A percentile compares a stretch with the other conserved stretches of the same genome.
phyloP scores from a whole-genome alignment of 306 rosid genomes.

The Mucuna pruriens region DNA sequence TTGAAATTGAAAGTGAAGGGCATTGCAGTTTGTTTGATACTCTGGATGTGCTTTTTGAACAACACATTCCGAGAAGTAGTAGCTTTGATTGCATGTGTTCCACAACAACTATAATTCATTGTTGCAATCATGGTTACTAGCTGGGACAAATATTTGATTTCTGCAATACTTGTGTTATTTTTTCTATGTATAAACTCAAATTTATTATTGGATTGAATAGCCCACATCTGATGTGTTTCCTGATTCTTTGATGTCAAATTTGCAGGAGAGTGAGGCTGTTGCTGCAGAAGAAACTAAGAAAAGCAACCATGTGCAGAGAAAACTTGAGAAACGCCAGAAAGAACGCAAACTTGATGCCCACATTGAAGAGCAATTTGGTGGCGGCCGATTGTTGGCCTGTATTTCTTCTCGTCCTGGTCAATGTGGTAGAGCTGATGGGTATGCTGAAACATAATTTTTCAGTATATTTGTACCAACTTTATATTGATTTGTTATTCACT shows the following conservation, averaged over 20 bases:
- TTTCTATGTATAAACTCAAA: background rate
- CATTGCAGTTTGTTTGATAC: background rate
- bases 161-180: background rate
- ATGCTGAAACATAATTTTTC: background rate
- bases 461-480: background rate
- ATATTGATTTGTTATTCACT: too few species aligned
- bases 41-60: background rate
- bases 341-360: slow-evolving; percentile 49
- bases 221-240: background rate
- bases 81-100: background rate
- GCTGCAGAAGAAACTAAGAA: slow-evolving; percentile 50
- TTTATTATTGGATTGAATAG: background rate
- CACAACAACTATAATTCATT: background rate
- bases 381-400: slow-evolving; percentile 57
- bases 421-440: slow-evolving; percentile 65
- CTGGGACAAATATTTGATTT: background rate
- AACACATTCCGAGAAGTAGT: background rate
- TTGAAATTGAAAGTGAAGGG: background rate
- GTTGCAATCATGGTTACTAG: background rate
- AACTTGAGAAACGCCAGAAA: slow-evolving; percentile 53
- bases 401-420: slow-evolving; percentile 63
- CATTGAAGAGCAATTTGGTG: slow-evolving; percentile 57
- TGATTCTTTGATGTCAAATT: background rate
- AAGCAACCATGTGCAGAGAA: slow-evolving; percentile 52
- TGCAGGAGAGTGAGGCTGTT: slow-evolving; percentile 48